Evolutionary conservation across 768 basidiomycete genomes (phyloP), one percentile per base, ranked within the genome.

Genomic region (Amanita phalloides): DNA sequence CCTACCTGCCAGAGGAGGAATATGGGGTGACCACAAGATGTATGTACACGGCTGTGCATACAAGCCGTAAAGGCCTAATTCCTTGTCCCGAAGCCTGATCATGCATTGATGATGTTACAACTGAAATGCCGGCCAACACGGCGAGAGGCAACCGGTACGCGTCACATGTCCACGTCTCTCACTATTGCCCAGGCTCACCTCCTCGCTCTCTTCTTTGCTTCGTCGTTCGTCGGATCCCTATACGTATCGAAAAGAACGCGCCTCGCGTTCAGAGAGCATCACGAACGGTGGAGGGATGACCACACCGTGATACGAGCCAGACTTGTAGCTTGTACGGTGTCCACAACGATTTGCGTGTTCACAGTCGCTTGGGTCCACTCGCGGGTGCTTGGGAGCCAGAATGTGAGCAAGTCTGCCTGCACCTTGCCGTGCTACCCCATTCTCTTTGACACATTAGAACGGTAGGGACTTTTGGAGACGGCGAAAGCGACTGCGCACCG

Each of bases 231-330:
- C 11, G 53, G 53, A 7, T 48, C 46, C 3, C 44, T 53, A 10
- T 53, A 53, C 39, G 23, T 53, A 10, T 53, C 53, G 8, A 45
- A 46, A 17, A 44, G 23, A 10, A 39, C 51, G 33, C 43, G 51
- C 8, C 44, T 53, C 8, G 30, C 51, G 2, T 53, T 53, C 25
- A 65, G 64, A 45, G 32, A 61, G 26, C 56, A 51, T 25, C 60
- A 72, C 41, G 78, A 80, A 51, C 69, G 75, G 20, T 82, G 79
- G 78, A 75, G 94, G 55, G 86, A 97, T 62, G 86, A 95, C 60
- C 84, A 92, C 1, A 76, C 76, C 36, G 88, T 95, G 4, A 92
- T 98, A 54, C 73, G 75, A n/a, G 83, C 86, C 4, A 74, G 95
- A 20, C 67, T 96, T 49, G 60, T 72, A 13, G 85, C 86, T 3